Evolutionary conservation across 768 basidiomycete genomes (phyloP), one percentile per base, ranked within the genome.

Genomic region (Artomyces pyxidatus): DNA sequence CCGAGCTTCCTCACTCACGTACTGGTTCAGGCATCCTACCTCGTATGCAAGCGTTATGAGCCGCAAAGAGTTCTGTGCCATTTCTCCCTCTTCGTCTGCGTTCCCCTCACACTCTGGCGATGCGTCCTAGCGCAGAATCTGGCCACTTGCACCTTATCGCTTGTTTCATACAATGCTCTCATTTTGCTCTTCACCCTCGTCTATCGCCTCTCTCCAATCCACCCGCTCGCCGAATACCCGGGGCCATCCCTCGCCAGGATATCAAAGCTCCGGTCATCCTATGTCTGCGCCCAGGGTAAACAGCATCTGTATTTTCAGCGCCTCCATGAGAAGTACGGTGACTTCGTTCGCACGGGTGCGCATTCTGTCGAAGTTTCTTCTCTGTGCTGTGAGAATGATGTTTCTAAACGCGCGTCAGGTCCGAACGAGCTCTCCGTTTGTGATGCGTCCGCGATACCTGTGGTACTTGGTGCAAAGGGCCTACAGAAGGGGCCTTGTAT

Each of bases 351-450:
- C 55, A 71, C 77, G 32, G 80, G 81, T 78, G 43, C 46, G 70
- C 57, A 11, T 38, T 43, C 49, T 42, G 21, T 30, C 40, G 21
- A 7, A 21, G 7, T n/a, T 22, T 3, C 40, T 12, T 29, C 37
- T 6, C n/a, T 2, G 10, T 2, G 10, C 3, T n/a, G 8, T 14
- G 22, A 21, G 8, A 47, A 2, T 5, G 44, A 48, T 28, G 14
- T 40, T 47, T 29, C 42, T 45, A 29, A n/a, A n/a, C 37, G 25
- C 11, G 14, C 39, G 27, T 19, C 37, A 81, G 80, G 77, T 45
- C 81, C 77, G 1, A 83, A 83, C 46, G 80, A 81, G 42, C 50
- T 83, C 6, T 79, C 75, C 0, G 70, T 83, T 42, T 59, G 71
- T 35, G 69, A 76, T 50, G 68, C 63, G 3, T 63, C 65, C 16